Conservation (phyloP, 2,329 filamentous ascomycete genomes). For the Teratosphaeria nubilosa region DNA sequence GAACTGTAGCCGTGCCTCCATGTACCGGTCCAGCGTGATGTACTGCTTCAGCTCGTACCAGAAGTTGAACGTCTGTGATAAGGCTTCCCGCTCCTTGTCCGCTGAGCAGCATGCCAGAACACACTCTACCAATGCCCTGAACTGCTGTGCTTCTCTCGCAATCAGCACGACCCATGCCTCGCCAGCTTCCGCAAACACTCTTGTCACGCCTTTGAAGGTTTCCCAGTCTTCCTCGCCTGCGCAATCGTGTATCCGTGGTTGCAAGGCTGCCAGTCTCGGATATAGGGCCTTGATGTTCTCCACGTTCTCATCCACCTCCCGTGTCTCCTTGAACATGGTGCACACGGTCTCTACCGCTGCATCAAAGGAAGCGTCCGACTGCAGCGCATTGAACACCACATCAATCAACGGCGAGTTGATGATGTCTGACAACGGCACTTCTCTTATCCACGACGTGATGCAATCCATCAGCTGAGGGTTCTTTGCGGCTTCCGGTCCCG, state of each 20-base stretch:
- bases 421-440: constrained; percentile 75
- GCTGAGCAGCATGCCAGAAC: constrained; percentile 84
- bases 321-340: constrained; percentile 81
- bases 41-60: constrained; percentile 99
- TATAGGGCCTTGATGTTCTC: constrained; percentile 73
- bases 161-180: constrained; percentile 92
- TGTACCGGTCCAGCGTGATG: constrained; percentile 80
- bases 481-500: constrained; percentile 75
- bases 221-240: constrained; percentile 77
- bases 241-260: constrained; percentile 63
- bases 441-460: constrained; percentile 91
- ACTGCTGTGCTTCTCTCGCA: constrained; percentile 70
- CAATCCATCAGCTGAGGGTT: constrained; percentile 91
- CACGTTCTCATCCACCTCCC: constrained; percentile 84
- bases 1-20: constrained; percentile 65
- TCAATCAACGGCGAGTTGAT: constrained; percentile 78
- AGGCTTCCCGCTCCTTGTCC: constrained; percentile 81
- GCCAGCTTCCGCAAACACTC: constrained; percentile 84
- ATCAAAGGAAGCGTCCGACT: constrained; percentile 68
- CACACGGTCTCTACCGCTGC: constrained; percentile 87
- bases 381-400: constrained; percentile 66
- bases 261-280: constrained; percentile 66
- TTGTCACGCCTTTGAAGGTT: constrained; percentile 75
- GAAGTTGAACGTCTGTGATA: constrained; percentile 89
- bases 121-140: constrained; percentile 75